Percentiles rank a stretch among this genome's conserved stretches.
These are phyloP conservation scores for Pichia sp. DNA, from an alignment of 1,139 yeast genomes.

Conservation along the genomic window DNA sequence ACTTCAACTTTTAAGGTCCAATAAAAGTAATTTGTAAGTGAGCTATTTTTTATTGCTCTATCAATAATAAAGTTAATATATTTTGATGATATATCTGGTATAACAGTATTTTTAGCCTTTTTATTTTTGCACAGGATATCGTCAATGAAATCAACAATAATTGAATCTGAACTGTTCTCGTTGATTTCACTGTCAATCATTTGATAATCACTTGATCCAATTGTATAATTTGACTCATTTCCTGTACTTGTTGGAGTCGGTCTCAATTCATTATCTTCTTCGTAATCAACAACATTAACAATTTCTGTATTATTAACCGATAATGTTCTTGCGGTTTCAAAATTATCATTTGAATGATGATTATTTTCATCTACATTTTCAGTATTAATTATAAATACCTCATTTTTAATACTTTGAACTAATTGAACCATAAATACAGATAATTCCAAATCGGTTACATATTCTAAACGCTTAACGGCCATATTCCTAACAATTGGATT, in stretches of 20 bases:
- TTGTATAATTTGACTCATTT: slow-evolving; percentile 15
- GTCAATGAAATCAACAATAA: slow-evolving; percentile 12
- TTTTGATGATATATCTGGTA: slow-evolving; percentile 41
- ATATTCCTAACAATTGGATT: slow-evolving; percentile 60
- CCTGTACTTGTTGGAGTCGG: slow-evolving; percentile 2
- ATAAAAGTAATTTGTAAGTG: slow-evolving; percentile 75
- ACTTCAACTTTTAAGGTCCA: slow-evolving; percentile 91
- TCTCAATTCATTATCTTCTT: slow-evolving; percentile 18
- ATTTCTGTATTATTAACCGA: slow-evolving; percentile 1
- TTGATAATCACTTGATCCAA: slow-evolving; percentile 36
- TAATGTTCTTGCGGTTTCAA: slow-evolving; percentile 7
- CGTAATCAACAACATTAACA: slow-evolving; percentile 16
- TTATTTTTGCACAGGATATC: slow-evolving; percentile 17
- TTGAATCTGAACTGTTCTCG: slow-evolving; percentile 1
- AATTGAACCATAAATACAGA: slow-evolving; percentile 79
- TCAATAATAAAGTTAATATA: slow-evolving; percentile 74
- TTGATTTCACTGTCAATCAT: slow-evolving; percentile 33
- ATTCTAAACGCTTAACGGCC: slow-evolving; percentile 77
- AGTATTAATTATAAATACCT: slow-evolving; percentile 21
- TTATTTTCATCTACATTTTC: background rate
- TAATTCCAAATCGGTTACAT: slow-evolving; percentile 75
- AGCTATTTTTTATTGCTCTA: slow-evolving; percentile 58
- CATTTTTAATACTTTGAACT: slow-evolving; percentile 89
- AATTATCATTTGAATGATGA: slow-evolving; percentile 3
- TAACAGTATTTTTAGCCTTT: slow-evolving; percentile 11